phyloP scores from a whole-genome alignment of 2,329 filamentous ascomycete species.

The Pseudocercospora musae region DNA sequence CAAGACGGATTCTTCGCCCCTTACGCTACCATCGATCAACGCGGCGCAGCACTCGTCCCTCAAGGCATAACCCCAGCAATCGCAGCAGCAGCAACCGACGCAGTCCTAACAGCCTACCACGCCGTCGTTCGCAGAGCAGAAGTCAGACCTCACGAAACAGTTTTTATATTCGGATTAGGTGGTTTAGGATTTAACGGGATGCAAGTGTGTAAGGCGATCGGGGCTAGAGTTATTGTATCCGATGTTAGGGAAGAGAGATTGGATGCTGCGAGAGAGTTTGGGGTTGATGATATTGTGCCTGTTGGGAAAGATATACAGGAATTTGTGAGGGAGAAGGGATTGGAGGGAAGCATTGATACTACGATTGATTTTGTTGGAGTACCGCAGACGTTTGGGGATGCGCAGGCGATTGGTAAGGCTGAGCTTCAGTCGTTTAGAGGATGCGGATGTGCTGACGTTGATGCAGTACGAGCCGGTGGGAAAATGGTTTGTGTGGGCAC shows the following conservation, averaged over 20 bases:
- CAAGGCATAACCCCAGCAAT: conserved; percentile 3
- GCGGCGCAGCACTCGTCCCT: conserved; percentile 27
- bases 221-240: conserved; percentile 43
- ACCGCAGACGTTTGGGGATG: conserved; percentile 40
- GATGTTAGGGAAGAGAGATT: conserved; percentile 35
- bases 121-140: conserved; percentile 39
- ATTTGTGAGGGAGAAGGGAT: conserved; percentile 4
- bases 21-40: conserved; percentile 34
- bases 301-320: conserved; percentile 21
- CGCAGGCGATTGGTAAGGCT: conserved; percentile 36
- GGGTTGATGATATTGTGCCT: conserved; percentile 32
- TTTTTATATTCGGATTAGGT: conserved; percentile 43
- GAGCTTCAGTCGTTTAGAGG: too few relatives aligned
- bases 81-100: conserved; percentile 43
- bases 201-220: conserved; percentile 46
- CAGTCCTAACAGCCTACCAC: conserved; percentile 43
- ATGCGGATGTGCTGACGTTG: background rate
- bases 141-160: conserved; percentile 37
- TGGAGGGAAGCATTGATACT: conserved; percentile 15
- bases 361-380: conserved; percentile 22
- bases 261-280: conserved; percentile 34
- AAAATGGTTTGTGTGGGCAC: conserved; percentile 43
- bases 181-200: conserved; percentile 44
- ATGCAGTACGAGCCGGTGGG: conserved; percentile 36
- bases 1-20: conserved; percentile 46